Percentiles rank a stretch among this genome's conserved stretches.
phyloP scores from a whole-genome alignment of 225 moss, liverwort and hornwort genomes.

The Sphagnum contortum region DNA sequence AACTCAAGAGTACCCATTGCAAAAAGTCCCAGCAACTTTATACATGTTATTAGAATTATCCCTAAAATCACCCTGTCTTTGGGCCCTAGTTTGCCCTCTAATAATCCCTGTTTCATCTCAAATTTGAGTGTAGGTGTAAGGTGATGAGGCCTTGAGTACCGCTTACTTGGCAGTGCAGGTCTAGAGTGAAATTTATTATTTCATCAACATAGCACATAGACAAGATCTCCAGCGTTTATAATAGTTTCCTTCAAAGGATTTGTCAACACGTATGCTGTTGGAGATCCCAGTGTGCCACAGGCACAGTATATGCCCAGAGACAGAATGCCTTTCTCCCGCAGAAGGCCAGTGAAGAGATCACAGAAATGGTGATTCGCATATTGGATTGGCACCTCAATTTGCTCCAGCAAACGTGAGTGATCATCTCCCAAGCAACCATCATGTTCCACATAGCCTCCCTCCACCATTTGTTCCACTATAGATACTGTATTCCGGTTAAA shows the following conservation, averaged over 20 bases:
- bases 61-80: no score
- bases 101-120: no score
- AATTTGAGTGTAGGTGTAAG: no score
- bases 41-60: no score
- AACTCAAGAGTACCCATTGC: no score
- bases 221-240: conserved; percentile 50
- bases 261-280: conserved; percentile 70
- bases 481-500: conserved; percentile 70
- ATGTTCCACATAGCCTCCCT: conserved; percentile 39
- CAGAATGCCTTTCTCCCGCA: conserved; percentile 43
- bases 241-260: conserved; percentile 46
- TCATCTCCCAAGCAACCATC: conserved; percentile 13
- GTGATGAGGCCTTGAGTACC: no score
- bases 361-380: conserved; percentile 39
- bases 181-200: no score
- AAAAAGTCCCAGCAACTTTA: no score
- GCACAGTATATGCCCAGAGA: conserved; percentile 67
- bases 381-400: conserved; percentile 38
- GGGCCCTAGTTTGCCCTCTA: no score
- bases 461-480: conserved; percentile 60
- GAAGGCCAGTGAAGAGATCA: conserved; percentile 51
- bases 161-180: no score
- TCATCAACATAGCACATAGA: conserved; percentile 38
- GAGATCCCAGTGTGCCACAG: conserved; percentile 52
- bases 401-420: conserved; percentile 37